Evolutionary conservation across 805 yeast genomes (phyloP).

Genomic region (Candida koratica): DNA sequence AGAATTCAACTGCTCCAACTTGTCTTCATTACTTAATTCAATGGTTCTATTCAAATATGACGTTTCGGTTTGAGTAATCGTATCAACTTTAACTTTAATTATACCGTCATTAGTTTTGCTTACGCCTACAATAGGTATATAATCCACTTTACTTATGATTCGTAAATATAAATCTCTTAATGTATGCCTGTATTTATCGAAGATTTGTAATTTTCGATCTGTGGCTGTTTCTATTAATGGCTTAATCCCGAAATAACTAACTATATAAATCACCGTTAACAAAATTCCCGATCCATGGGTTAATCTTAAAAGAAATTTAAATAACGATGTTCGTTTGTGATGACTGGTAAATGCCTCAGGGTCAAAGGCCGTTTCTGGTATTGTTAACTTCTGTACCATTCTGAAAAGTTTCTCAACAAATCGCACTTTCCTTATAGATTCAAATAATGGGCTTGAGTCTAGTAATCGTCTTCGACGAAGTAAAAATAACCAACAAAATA

Average conservation of each 20-base stretch:
- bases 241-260: slow-evolving; percentile 30
- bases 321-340: slow-evolving; percentile 21
- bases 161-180: slow-evolving; percentile 35
- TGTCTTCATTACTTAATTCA: slow-evolving; percentile 13
- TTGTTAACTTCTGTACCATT: slow-evolving; percentile 31
- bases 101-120: slow-evolving; percentile 17
- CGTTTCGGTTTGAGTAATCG: slow-evolving; percentile 35
- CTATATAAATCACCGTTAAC: slow-evolving; percentile 26
- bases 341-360: slow-evolving; percentile 21
- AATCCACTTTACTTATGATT: slow-evolving; percentile 29
- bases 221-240: slow-evolving; percentile 33
- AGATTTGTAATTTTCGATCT: slow-evolving; percentile 29
- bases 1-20: slow-evolving; percentile 16
- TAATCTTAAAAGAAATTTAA: slow-evolving; percentile 26
- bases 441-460: too few relatives aligned
- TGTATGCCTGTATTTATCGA: slow-evolving; percentile 29
- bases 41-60: slow-evolving; percentile 16
- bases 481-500: too few relatives aligned
- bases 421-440: too few relatives aligned
- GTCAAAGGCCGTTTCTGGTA: slow-evolving; percentile 41
- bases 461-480: too few relatives aligned
- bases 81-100: slow-evolving; percentile 32
- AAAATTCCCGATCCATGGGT: slow-evolving; percentile 33
- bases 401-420: too few relatives aligned
- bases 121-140: slow-evolving; percentile 40